Conservation (phyloP, 106 monocot genomes). For the Posidonia australis region DNA sequence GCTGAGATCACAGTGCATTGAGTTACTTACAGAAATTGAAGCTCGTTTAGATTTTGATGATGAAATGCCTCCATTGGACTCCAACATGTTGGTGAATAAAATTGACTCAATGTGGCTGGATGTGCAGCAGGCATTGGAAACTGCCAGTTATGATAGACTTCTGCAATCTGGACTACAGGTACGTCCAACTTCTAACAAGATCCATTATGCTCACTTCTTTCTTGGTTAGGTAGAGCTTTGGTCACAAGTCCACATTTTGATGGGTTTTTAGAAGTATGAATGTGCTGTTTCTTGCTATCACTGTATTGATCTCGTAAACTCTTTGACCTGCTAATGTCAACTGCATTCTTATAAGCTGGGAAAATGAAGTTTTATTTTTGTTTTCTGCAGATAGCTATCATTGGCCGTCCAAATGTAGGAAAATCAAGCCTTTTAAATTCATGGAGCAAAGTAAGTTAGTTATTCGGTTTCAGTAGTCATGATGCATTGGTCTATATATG, state of each 20-base stretch:
- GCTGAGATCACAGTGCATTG: slow-evolving; percentile 71
- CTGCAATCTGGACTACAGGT: slow-evolving; percentile 93
- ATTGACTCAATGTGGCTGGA: slow-evolving; percentile 62
- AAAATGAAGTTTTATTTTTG: neutral
- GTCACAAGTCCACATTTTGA: no score
- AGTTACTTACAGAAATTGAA: slow-evolving; percentile 86
- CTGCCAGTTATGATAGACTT: slow-evolving; percentile 88
- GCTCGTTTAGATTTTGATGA: slow-evolving; percentile 98
- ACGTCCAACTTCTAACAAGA: neutral
- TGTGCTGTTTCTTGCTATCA: neutral
- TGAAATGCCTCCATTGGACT: slow-evolving; percentile 71
- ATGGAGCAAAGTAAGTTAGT: slow-evolving; percentile 88
- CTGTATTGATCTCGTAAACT: neutral
- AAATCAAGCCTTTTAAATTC: slow-evolving; percentile 95
- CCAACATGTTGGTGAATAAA: slow-evolving; percentile 28
- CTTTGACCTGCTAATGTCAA: neutral
- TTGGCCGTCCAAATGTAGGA: slow-evolving; percentile 94
- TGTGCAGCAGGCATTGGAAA: slow-evolving; percentile 66
- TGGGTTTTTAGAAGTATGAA: no score
- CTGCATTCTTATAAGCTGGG: no score
- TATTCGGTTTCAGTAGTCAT: neutral
- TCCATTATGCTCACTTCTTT: neutral
- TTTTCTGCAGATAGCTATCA: slow-evolving; percentile 70
- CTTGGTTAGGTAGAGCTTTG: neutral
- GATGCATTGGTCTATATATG: neutral